Percentiles rank a stretch among this genome's conserved stretches.
Evolutionary conservation across 139 green algal species (phyloP).

Genomic region (Pleodorina starrii): DNA sequence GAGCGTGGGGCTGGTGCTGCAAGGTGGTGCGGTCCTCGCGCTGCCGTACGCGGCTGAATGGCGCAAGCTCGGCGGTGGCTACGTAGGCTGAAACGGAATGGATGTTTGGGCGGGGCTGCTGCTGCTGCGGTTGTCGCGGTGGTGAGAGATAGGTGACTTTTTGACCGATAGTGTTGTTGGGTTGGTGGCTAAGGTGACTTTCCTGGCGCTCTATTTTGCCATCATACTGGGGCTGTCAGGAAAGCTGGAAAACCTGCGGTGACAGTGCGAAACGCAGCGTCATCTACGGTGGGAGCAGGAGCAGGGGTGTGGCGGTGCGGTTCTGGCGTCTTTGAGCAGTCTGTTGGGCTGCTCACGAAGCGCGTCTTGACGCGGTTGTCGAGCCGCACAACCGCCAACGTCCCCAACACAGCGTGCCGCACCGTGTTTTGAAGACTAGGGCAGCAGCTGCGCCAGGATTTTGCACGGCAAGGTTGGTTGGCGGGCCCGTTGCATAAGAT

Average conservation of each 20-base stretch:
- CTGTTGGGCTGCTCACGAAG: too few relatives aligned
- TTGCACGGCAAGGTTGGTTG: background rate
- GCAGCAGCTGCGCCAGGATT: background rate
- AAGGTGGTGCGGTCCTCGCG: background rate
- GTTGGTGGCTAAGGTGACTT: background rate
- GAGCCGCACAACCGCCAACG: background rate
- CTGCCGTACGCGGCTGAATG: background rate
- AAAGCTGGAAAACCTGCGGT: background rate
- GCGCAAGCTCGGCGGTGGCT: too few relatives aligned
- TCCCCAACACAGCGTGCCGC: background rate
- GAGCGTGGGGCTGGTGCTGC: background rate
- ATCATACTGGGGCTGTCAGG: background rate
- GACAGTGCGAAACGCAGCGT: background rate
- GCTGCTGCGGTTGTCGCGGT: background rate
- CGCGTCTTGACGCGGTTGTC: background rate
- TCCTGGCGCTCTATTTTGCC: conserved; percentile 2
- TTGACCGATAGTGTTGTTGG: background rate
- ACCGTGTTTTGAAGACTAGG: background rate
- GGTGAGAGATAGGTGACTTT: background rate
- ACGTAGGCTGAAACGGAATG: background rate
- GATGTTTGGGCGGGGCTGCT: background rate
- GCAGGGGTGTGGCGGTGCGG: background rate
- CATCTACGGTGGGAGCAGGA: background rate
- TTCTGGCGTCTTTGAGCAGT: background rate
- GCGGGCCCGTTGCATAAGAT: background rate